Evolutionary conservation across 768 basidiomycete genomes (phyloP).

Genomic region (Tephrocybe sp.): DNA sequence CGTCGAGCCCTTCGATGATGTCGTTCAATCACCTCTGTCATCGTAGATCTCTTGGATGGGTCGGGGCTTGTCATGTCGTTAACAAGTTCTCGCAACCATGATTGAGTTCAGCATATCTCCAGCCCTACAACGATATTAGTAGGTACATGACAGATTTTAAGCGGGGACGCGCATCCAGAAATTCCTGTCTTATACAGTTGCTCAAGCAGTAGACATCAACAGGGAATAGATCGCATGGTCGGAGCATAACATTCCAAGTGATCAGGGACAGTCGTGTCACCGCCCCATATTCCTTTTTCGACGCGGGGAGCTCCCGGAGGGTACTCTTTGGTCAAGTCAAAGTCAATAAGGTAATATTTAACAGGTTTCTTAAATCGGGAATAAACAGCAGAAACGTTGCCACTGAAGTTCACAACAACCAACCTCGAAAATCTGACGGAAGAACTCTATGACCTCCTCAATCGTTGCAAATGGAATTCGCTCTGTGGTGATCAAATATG

Average conservation of each 20-base stretch:
- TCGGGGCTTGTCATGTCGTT: constrained; percentile 1
- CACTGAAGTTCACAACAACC: neutral
- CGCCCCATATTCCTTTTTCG: constrained; percentile 2
- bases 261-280: constrained; percentile 5
- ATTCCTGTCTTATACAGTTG: neutral
- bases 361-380: constrained; percentile 17
- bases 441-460: neutral
- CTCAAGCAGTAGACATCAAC: constrained; percentile 11
- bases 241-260: neutral
- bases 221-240: constrained; percentile 2
- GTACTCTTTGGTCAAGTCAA: constrained; percentile 17
- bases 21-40: neutral
- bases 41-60: neutral
- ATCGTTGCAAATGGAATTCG: neutral
- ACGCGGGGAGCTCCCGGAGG: constrained; percentile 3
- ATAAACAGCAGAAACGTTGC: neutral
- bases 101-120: neutral
- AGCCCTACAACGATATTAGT: neutral
- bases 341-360: constrained; percentile 25
- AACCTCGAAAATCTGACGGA: constrained; percentile 18
- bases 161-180: neutral
- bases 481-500: constrained; percentile 1
- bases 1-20: neutral
- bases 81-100: constrained; percentile 1
- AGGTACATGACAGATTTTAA: neutral